Evolutionary conservation across 164 flowering plant genomes (phyloP), one percentile per base, ranked within the genome.

Genomic region (Dillenia suffruticosa): DNA sequence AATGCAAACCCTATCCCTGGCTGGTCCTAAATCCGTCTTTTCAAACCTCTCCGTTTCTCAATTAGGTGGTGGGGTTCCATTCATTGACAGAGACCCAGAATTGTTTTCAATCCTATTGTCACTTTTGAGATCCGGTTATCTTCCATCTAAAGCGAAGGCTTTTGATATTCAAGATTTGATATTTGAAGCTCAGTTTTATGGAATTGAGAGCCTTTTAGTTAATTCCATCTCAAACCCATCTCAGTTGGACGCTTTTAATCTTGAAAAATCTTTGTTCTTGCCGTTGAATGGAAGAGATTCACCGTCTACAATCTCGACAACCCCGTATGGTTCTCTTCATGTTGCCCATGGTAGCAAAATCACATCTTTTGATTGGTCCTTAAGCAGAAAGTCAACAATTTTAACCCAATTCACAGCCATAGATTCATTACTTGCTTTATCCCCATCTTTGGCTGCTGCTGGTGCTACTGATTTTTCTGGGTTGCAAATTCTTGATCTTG

Each of bases 391-490:
- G 59, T 68, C 84, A 1, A 94, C 96, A 1, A 72, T 89, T 44
- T 64, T 91, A 58, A 94, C 97, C 11, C 78, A 78, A 6, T 94
- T 94, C 73, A 44, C 79, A 0, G 97, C 84, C 16, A 63, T 92
- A 11, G 97, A 95, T 63, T 92, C 97, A 1, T 55, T 92, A 9
- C 72, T 86, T 2, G 82, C 94, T 1, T 54, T 92, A 9, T 77
- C 92, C 1, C 89, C 94, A 0, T 46, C 65, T 0, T 2, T 84
- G 0, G 94, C 75, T 1, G 99, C 97, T 0, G 94, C 88, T 9
- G 99, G 99, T 0, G 97, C 99, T 3, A 89, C 88, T 0, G 97
- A 94, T 62, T 89, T 85, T 68, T 82, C 96, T 0, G 98, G 97
- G 1, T 62, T 95, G 54, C 96, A 90, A 46, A 81, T 95, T 26